Evolutionary conservation across 768 basidiomycete species (phyloP).

Genomic region (Trametes cinnabarina): DNA sequence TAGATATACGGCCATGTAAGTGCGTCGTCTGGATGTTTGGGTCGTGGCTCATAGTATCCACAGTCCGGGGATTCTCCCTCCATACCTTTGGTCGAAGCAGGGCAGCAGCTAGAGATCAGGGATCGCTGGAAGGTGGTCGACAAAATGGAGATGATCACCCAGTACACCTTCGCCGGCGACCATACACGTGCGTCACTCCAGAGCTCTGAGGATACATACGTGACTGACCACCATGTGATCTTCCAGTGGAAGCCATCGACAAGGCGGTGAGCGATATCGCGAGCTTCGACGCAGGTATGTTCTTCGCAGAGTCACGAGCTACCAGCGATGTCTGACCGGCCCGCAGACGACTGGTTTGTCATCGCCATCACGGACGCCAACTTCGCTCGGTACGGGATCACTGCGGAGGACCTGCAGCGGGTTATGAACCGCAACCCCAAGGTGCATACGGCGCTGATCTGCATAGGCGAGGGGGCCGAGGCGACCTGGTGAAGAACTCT

Average conservation of each 20-base stretch:
- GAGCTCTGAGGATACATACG: background rate
- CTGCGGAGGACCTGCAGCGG: slow-evolving; percentile 53
- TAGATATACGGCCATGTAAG: slow-evolving; percentile 68
- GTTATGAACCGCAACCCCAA: slow-evolving; percentile 61
- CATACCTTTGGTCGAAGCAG: slow-evolving; percentile 49
- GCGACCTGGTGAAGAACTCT: slow-evolving; percentile 49
- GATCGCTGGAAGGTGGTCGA: slow-evolving; percentile 67
- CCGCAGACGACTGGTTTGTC: slow-evolving; percentile 65
- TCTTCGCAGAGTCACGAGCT: background rate
- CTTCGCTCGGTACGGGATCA: slow-evolving; percentile 61
- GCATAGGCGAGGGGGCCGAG: slow-evolving; percentile 69
- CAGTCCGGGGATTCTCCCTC: slow-evolving; percentile 65
- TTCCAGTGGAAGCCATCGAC: slow-evolving; percentile 59
- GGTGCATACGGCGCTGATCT: slow-evolving; percentile 65
- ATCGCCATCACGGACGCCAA: slow-evolving; percentile 73
- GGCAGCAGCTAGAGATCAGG: slow-evolving; percentile 49
- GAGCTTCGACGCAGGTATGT: slow-evolving; percentile 58
- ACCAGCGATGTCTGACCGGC: background rate
- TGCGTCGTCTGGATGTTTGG: too few species aligned
- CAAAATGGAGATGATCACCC: slow-evolving; percentile 67
- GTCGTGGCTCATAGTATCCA: background rate
- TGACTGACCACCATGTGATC: too few species aligned
- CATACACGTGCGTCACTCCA: slow-evolving; percentile 46
- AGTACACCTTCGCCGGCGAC: slow-evolving; percentile 69
- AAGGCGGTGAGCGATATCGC: slow-evolving; percentile 61